Evolutionary conservation across 352 stramenopile species (phyloP).

Genomic region (Phytophthora agathidicida): DNA sequence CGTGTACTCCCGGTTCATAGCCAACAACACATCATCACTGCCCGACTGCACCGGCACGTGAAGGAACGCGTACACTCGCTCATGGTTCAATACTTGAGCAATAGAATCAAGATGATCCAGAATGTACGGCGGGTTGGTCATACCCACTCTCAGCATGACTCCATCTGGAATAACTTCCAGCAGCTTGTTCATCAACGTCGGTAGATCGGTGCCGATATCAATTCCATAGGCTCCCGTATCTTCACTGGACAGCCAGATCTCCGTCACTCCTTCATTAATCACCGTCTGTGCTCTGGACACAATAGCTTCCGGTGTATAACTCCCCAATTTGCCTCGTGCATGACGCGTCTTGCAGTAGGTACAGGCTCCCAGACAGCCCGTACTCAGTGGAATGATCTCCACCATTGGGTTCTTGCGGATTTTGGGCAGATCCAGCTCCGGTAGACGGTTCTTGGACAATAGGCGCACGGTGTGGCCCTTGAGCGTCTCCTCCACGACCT

Average conservation of each 20-base stretch:
- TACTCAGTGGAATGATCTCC: constrained; percentile 93
- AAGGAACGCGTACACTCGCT: constrained; percentile 89
- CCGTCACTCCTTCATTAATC: constrained; percentile 82
- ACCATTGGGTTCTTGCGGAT: constrained; percentile 93
- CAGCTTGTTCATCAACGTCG: constrained; percentile 69
- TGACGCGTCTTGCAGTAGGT: constrained; percentile 95
- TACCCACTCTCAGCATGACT: constrained; percentile 92
- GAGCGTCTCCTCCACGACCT: constrained; percentile 92
- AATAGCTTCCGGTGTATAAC: constrained; percentile 86
- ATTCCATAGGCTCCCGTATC: constrained; percentile 93
- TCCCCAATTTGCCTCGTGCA: constrained; percentile 90
- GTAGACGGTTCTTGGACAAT: constrained; percentile 83
- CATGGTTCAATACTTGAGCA: constrained; percentile 81
- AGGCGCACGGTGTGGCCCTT: constrained; percentile 89
- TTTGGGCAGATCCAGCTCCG: constrained; percentile 91
- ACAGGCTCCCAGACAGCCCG: constrained; percentile 91
- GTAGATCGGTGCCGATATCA: constrained; percentile 86
- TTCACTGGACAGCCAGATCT: constrained; percentile 93
- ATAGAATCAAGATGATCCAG: constrained; percentile 86
- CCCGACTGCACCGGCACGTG: constrained; percentile 93
- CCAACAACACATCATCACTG: constrained; percentile 84
- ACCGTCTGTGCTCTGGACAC: constrained; percentile 68
- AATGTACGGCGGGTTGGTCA: constrained; percentile 95
- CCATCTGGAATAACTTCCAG: constrained; percentile 66
- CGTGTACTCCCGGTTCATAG: constrained; percentile 94